These are phyloP conservation scores for Saccharomycopsis selenospora DNA, from an alignment of 805 yeast genomes.

Conservation along the genomic window DNA sequence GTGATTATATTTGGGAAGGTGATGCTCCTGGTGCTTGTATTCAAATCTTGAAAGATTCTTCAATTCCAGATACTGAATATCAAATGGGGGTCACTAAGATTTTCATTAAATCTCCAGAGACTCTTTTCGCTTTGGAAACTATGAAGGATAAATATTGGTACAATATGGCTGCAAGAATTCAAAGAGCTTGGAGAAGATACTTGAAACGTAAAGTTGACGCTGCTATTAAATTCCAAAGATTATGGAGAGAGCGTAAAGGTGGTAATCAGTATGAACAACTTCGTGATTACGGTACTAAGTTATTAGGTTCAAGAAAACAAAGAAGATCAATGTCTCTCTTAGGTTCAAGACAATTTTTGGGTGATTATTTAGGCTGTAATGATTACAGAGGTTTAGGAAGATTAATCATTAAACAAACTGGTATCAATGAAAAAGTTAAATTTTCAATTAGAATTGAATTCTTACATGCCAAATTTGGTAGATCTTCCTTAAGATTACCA, in stretches of 20 bases:
- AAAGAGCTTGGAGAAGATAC: slow-evolving; percentile 91
- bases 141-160: slow-evolving; percentile 98
- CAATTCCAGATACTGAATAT: slow-evolving; percentile 72
- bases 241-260: slow-evolving; percentile 73
- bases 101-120: slow-evolving; percentile 94
- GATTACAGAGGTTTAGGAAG: slow-evolving; percentile 63
- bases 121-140: slow-evolving; percentile 88
- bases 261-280: slow-evolving; percentile 79
- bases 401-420: slow-evolving; percentile 60
- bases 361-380: slow-evolving; percentile 89
- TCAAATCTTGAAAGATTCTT: slow-evolving; percentile 48
- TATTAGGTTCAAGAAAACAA: slow-evolving; percentile 72
- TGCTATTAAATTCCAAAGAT: slow-evolving; percentile 71
- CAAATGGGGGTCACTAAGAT: slow-evolving; percentile 91
- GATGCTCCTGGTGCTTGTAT: slow-evolving; percentile 47
- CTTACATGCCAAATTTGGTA: slow-evolving; percentile 79
- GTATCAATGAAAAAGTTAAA: slow-evolving; percentile 60
- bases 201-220: slow-evolving; percentile 77
- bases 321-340: slow-evolving; percentile 82
- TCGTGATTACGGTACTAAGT: slow-evolving; percentile 72
- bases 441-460: slow-evolving; percentile 82
- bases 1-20: slow-evolving; percentile 62
- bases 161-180: slow-evolving; percentile 95
- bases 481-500: slow-evolving; percentile 76
- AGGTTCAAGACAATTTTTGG: slow-evolving; percentile 85